Conservation (phyloP, 148 eudicot genomes). For the Vaccinium corymbosum region DNA sequence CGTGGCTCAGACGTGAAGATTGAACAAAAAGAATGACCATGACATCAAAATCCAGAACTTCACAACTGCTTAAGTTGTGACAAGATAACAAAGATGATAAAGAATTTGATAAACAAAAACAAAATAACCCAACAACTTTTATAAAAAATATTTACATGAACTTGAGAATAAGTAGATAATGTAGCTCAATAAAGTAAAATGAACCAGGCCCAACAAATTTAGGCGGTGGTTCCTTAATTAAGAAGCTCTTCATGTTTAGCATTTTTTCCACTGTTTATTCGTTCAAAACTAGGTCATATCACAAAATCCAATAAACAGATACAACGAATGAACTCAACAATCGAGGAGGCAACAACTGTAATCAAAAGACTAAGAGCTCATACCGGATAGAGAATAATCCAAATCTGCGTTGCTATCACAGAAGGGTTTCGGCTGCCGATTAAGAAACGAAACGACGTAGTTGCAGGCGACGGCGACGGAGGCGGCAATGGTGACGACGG, state of each 20-base stretch:
- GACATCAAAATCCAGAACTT: not conserved
- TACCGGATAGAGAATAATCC: conserved; percentile 44
- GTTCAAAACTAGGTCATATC: not conserved
- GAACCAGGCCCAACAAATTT: no score
- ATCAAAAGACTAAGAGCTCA: not conserved
- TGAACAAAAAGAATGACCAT: not conserved
- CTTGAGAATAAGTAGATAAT: no score
- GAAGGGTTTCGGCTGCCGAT: conserved; percentile 45
- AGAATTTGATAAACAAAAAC: not conserved
- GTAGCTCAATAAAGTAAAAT: no score
- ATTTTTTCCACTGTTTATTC: not conserved
- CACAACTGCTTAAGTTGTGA: not conserved
- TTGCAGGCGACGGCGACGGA: conserved; percentile 47
- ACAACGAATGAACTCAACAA: not conserved
- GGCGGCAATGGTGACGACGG: conserved; percentile 53
- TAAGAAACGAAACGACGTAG: conserved; percentile 23
- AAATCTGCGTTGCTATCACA: conserved; percentile 49
- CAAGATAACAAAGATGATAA: not conserved
- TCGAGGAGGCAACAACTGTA: not conserved
- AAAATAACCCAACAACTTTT: not conserved
- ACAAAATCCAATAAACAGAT: not conserved
- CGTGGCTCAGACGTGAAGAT: not conserved
- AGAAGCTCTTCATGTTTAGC: not conserved
- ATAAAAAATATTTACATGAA: no score
- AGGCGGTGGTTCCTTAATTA: no score